Base-by-base conservation (phyloP, 2,329 filamentous ascomycete species). In the Diaporthe humulicola region DNA sequence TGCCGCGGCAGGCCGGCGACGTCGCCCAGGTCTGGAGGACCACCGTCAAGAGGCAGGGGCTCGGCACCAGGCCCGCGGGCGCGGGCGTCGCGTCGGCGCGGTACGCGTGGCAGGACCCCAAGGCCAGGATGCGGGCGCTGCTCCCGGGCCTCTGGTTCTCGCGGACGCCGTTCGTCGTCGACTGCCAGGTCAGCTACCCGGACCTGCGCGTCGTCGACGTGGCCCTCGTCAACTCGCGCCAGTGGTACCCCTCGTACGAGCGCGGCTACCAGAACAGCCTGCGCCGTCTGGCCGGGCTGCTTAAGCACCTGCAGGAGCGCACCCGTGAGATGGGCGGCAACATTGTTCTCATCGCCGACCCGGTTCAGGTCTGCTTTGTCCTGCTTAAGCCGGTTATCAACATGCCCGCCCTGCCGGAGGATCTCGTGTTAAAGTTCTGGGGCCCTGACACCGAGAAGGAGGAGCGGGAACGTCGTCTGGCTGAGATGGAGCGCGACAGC, bases 81-180 rank as follows among this genome's bases (percentile, higher is more conserved):
- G 52, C 71, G 0, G 74, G 74, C 2, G 14, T 75, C 25, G 38
- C 71, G 17, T 74, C 58, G 1, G 71, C 66, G 2, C 45, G 74
- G 8, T 71, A 61, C 25, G 3, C 10, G 9, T 56, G 58, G 12
- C 36, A 69, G 58, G 58, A 61, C 25, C 15, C 5, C 6, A 70
- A 30, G 15, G 9, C 19, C 6, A 50, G 15, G 15, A 30, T 74
- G 15, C 36, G 36, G 3, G 28, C 36, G n/a, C 42, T 72, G 42
- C 50, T 74, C 14, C 57, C 71, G 7, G 33, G 22, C 5, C 22
- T 75, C n/a, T 75, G 74, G 74, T 75, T 75, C 50, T 70, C 71
- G 12, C 74, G 74, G 10, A 36, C 61, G 25, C 58, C 74, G 10
- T 74, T 75, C 6, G 48, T 75, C n/a, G n/a, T 71, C 15, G 74